phyloP scores from a whole-genome alignment of 1,284 basidiomycete genomes.

The Tranzscheliella williamsii region DNA sequence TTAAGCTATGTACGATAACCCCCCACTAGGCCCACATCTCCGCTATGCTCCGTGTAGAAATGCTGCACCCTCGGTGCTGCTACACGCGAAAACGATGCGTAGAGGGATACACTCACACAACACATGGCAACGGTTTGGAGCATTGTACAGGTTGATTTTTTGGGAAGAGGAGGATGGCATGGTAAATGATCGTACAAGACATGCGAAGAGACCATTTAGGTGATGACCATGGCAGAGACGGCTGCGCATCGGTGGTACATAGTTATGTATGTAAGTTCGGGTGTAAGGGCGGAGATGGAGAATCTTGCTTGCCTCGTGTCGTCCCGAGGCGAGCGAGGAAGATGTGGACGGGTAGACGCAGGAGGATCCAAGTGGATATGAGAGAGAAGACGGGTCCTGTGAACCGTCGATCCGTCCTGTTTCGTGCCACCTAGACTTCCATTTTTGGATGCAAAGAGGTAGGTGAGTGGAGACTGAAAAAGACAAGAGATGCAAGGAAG shows the following conservation, averaged over 20 bases:
- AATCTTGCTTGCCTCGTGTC: no score
- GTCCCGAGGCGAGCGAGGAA: no score
- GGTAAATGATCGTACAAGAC: no score
- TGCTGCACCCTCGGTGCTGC: no score
- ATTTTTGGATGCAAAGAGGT: no score
- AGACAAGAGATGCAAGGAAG: not conserved
- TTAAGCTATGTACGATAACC: no score
- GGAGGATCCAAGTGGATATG: not conserved
- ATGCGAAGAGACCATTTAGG: not conserved
- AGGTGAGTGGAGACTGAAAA: not conserved
- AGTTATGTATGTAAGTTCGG: not conserved
- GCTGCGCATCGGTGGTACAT: not conserved
- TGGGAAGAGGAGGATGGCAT: not conserved
- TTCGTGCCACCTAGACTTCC: no score
- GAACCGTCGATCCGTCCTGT: no score
- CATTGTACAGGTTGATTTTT: not conserved
- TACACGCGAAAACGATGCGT: no score
- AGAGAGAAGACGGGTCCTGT: not conserved
- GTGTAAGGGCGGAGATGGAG: not conserved
- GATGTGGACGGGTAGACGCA: not conserved
- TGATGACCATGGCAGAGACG: not conserved
- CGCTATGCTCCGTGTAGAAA: no score
- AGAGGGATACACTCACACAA: no score
- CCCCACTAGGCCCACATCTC: no score
- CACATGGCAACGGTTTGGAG: not conserved